These are phyloP conservation scores for Striga hermonthica DNA, from an alignment of 305 asterid genomes.

Conservation along the genomic window DNA sequence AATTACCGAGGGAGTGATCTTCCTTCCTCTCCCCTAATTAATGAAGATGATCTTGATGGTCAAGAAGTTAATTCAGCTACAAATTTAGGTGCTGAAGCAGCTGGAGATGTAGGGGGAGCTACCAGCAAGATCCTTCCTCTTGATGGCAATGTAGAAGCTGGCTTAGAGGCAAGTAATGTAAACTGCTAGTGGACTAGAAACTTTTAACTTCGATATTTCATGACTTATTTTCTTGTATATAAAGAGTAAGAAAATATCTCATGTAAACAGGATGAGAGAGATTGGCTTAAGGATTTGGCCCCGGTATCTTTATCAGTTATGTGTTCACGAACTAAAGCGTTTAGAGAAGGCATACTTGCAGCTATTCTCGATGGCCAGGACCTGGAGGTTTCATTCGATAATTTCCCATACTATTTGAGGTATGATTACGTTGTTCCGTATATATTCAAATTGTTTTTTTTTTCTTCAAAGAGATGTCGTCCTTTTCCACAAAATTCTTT, in stretches of 20 bases:
- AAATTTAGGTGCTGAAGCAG: conserved; percentile 48
- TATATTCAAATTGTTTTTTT: neutral
- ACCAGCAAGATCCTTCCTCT: conserved; percentile 51
- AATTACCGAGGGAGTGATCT: conserved; percentile 46
- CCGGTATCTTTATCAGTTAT: conserved; percentile 52
- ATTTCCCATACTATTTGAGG: conserved; percentile 89
- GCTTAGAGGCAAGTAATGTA: conserved; percentile 56
- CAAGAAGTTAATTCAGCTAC: conserved; percentile 69
- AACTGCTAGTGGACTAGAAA: conserved; percentile 32
- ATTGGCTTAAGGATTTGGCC: conserved; percentile 52
- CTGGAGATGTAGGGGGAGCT: conserved; percentile 47
- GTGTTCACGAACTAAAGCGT: conserved; percentile 51
- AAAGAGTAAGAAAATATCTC: conserved; percentile 23
- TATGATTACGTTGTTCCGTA: conserved; percentile 31
- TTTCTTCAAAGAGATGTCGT: conserved; percentile 8
- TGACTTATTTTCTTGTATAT: conserved; percentile 22
- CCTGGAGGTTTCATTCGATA: conserved; percentile 71
- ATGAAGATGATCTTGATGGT: conserved; percentile 70
- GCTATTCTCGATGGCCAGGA: conserved; percentile 57
- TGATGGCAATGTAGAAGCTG: conserved; percentile 54
- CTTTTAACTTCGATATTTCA: conserved; percentile 22
- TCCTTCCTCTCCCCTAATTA: conserved; percentile 53
- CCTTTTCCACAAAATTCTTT: conserved; percentile 4
- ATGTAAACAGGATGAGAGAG: conserved; percentile 52
- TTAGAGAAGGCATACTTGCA: conserved; percentile 59